These are phyloP conservation scores for Phialemoniopsis sp. DNA, from an alignment of 2,329 filamentous ascomycete species.

Conservation along the genomic window DNA sequence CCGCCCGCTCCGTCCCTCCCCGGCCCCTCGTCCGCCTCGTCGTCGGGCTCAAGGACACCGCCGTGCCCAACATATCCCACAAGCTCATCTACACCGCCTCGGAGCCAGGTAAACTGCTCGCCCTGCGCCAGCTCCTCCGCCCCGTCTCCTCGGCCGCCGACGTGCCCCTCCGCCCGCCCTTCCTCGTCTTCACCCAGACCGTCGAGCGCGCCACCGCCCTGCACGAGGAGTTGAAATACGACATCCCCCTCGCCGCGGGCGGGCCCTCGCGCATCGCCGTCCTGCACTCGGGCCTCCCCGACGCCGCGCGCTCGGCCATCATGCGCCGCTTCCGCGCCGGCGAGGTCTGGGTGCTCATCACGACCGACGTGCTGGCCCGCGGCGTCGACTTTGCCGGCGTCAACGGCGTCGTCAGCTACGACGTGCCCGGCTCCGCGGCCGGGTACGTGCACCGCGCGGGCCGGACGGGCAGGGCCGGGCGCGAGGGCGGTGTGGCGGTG, in stretches of 20 bases:
- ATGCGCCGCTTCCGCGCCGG: constrained; percentile 89
- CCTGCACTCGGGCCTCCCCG: constrained; percentile 81
- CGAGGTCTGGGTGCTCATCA: constrained; percentile 95
- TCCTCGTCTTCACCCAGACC: constrained; percentile 94
- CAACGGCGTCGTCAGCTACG: constrained; percentile 96
- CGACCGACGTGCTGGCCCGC: constrained; percentile 86
- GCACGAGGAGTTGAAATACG: constrained; percentile 86
- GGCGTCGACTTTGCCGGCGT: constrained; percentile 94
- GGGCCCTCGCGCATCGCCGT: constrained; percentile 82
- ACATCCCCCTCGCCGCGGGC: constrained; percentile 85
- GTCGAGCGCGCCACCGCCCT: constrained; percentile 86
- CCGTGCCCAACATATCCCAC: constrained; percentile 88
- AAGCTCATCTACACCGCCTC: constrained; percentile 87
- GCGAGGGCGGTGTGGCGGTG: constrained; percentile 82
- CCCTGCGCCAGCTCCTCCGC: constrained; percentile 82
- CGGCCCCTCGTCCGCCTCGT: constrained; percentile 74
- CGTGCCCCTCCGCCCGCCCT: constrained; percentile 72
- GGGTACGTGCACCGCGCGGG: constrained; percentile 92
- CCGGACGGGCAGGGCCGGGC: constrained; percentile 82
- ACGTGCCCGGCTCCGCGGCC: constrained; percentile 86
- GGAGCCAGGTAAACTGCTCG: constrained; percentile 89
- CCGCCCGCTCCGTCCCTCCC: constrained; percentile 11
- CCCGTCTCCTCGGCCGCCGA: constrained; percentile 44
- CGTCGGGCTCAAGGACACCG: constrained; percentile 94
- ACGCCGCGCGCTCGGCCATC: constrained; percentile 69